phyloP scores from a whole-genome alignment of 805 yeast genomes.

The Clavispora vitiphila region DNA sequence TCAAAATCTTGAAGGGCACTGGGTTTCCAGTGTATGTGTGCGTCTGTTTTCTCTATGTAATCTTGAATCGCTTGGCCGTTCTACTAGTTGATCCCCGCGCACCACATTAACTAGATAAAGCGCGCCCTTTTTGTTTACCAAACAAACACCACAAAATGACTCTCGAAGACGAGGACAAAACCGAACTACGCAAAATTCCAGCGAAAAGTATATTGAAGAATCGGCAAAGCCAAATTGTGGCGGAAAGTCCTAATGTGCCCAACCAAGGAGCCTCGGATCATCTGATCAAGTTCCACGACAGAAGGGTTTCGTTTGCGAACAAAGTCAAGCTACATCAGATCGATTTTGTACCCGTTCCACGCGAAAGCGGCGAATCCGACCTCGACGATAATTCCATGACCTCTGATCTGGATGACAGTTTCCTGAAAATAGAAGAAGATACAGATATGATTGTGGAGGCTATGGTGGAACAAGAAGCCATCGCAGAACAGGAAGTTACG shows the following conservation, averaged over 20 bases:
- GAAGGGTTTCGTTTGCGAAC: conserved; percentile 76
- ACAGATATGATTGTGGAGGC: conserved; percentile 14
- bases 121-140: conserved; percentile 1
- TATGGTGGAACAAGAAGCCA: conserved; percentile 2
- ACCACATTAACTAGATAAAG: background rate
- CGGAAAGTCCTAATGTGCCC: conserved; percentile 3
- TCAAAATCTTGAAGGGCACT: too few species aligned
- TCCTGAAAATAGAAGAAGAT: conserved; percentile 15
- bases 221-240: conserved; percentile 10
- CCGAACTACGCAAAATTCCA: background rate
- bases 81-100: background rate
- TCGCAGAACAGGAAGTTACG: background rate
- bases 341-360: conserved; percentile 28
- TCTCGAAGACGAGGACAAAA: background rate
- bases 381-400: conserved; percentile 4
- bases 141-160: conserved; percentile 3
- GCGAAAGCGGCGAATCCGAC: background rate
- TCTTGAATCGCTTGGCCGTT: too few species aligned
- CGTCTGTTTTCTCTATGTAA: too few species aligned
- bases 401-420: conserved; percentile 4
- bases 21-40: too few species aligned
- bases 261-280: background rate
- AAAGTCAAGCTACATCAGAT: conserved; percentile 63
- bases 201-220: conserved; percentile 11
- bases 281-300: conserved; percentile 11